Conservation (phyloP, 768 basidiomycete genomes). For the Russula ochroleuca region DNA sequence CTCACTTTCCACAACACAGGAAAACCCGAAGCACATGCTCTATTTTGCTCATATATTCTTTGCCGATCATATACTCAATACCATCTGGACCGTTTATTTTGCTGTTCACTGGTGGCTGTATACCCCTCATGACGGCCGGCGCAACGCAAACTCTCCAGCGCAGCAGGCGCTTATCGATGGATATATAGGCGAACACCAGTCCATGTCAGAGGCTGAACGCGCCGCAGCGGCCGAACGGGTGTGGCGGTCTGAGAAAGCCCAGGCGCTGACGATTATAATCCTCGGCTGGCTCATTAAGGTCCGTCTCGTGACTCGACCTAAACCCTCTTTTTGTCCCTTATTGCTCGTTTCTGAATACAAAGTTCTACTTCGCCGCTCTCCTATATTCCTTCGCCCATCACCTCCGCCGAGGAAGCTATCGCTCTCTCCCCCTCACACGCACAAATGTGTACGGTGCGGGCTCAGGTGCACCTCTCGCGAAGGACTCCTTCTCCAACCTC, state of each 20-base stretch:
- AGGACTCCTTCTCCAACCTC: slow-evolving; percentile 37
- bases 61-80: slow-evolving; percentile 86
- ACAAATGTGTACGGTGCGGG: background rate
- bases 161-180: slow-evolving; percentile 78
- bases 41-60: slow-evolving; percentile 91
- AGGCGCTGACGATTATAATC: slow-evolving; percentile 70
- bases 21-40: slow-evolving; percentile 78
- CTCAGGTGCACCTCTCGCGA: slow-evolving; percentile 13
- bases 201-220: slow-evolving; percentile 62
- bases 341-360: background rate
- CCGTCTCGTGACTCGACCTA: slow-evolving; percentile 29
- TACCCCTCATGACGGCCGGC: slow-evolving; percentile 86
- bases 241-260: slow-evolving; percentile 87
- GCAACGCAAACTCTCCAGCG: slow-evolving; percentile 76
- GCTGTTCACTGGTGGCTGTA: slow-evolving; percentile 87
- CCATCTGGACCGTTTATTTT: slow-evolving; percentile 90
- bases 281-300: slow-evolving; percentile 90
- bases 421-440: slow-evolving; percentile 57
- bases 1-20: slow-evolving; percentile 46
- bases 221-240: slow-evolving; percentile 69
- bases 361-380: slow-evolving; percentile 89
- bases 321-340: background rate
- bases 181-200: slow-evolving; percentile 40
- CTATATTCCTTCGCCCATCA: slow-evolving; percentile 93
- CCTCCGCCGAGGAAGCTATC: slow-evolving; percentile 87